A percentile compares a stretch with the other conserved stretches of the same genome.
Conservation (phyloP, 306 rosid genomes). For the Heteromeles arbutifolia region DNA sequence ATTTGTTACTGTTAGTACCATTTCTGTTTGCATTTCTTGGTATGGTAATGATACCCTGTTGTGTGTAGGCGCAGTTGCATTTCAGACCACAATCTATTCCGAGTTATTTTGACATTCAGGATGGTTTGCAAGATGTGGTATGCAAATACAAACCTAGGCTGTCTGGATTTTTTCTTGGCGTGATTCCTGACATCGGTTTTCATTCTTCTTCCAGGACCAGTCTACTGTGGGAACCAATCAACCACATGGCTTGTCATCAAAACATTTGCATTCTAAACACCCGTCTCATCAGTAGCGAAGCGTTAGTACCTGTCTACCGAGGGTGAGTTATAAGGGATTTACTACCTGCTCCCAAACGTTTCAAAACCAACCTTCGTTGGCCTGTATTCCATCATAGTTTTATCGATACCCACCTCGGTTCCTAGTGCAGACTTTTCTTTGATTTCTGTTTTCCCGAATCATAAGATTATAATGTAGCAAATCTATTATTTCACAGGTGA, state of each 20-base stretch:
- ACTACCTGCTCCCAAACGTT: neutral
- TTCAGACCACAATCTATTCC: constrained; percentile 28
- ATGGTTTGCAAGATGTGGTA: constrained; percentile 31
- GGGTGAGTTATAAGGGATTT: neutral
- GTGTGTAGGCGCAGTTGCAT: constrained; percentile 38
- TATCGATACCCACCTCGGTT: neutral
- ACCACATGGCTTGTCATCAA: constrained; percentile 27
- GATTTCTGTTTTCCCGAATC: neutral
- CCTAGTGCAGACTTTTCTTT: neutral
- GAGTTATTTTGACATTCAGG: constrained; percentile 21
- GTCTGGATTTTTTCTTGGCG: neutral
- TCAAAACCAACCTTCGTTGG: neutral
- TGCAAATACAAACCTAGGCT: neutral
- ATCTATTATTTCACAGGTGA: neutral
- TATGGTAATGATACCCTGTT: neutral
- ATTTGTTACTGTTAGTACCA: neutral
- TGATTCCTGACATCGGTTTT: neutral
- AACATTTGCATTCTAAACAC: constrained; percentile 24
- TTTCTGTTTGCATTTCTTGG: neutral
- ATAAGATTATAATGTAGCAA: neutral
- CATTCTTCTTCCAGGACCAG: constrained; percentile 32
- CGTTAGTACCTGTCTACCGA: neutral
- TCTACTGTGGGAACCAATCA: constrained; percentile 21
- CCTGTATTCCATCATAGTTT: neutral
- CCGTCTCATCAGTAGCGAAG: constrained; percentile 8